Conservation (phyloP, 257 asterid genomes). For the Solanum pennellii region DNA sequence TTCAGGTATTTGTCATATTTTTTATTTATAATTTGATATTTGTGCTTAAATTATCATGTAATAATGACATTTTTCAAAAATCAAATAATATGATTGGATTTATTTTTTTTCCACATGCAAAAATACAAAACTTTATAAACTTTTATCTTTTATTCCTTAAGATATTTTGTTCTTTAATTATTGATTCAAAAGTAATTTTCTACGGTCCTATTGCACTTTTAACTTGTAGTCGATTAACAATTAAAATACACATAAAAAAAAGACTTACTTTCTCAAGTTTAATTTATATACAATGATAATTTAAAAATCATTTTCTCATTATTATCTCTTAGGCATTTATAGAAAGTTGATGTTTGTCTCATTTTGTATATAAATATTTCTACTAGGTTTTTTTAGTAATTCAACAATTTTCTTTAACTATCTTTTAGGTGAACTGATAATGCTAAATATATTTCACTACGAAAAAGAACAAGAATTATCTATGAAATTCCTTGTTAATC, state of each 20-base stretch:
- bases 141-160: not conserved
- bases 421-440: too few species aligned
- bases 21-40: not conserved
- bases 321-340: not conserved
- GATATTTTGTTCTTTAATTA: not conserved
- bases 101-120: not conserved
- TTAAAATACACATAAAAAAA: not conserved
- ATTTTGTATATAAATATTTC: too few species aligned
- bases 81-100: not conserved
- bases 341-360: not conserved
- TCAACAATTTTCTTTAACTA: not conserved
- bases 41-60: not conserved
- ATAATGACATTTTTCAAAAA: not conserved
- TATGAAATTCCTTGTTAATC: not conserved
- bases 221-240: not conserved
- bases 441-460: not conserved
- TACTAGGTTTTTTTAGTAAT: too few species aligned
- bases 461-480: too few species aligned
- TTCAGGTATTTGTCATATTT: slow-evolving; percentile 34
- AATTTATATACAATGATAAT: too few species aligned
- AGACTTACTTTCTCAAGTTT: not conserved
- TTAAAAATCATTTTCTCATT: not conserved
- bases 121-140: not conserved
- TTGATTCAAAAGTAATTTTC: not conserved
- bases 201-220: not conserved